phyloP scores from a whole-genome alignment of 441 rosid species.

The Gossypium davidsonii region DNA sequence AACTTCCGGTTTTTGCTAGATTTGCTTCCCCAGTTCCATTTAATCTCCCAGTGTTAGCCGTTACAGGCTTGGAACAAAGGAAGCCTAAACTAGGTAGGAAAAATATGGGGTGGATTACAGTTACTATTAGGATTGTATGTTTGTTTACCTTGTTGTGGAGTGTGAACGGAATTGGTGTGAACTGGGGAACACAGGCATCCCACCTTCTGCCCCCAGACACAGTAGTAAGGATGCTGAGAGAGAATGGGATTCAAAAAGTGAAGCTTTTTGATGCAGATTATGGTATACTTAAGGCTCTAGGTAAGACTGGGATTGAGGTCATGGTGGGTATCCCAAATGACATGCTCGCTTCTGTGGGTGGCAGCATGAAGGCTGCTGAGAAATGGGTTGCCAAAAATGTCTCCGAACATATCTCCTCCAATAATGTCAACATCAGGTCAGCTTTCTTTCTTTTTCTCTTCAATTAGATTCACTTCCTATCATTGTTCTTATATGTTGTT shows the following conservation, averaged over 20 bases:
- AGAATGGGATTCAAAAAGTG: conserved; percentile 64
- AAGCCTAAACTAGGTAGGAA: not conserved
- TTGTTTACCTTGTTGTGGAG: conserved; percentile 25
- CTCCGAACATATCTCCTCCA: conserved; percentile 46
- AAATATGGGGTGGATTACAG: conserved; percentile 17
- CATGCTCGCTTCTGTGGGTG: conserved; percentile 62
- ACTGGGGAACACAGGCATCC: conserved; percentile 87
- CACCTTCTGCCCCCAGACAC: conserved; percentile 70
- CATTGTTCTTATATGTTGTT: not conserved
- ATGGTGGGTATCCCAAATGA: conserved; percentile 98
- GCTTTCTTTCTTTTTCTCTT: not conserved
- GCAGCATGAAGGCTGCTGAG: conserved; percentile 68
- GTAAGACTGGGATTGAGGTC: conserved; percentile 67
- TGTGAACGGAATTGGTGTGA: conserved; percentile 68
- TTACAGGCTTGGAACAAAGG: not conserved
- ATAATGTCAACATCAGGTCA: conserved; percentile 78
- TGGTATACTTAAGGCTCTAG: conserved; percentile 58
- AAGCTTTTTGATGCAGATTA: conserved; percentile 91
- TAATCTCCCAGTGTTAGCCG: not conserved
- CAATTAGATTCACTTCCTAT: not conserved
- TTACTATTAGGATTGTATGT: conserved; percentile 19
- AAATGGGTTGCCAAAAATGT: conserved; percentile 88
- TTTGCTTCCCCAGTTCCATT: not conserved
- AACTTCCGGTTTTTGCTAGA: too few relatives aligned
- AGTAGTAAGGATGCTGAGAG: conserved; percentile 58